Evolutionary conservation across 331 rosid species (phyloP).

Genomic region (Quercus phellos): DNA sequence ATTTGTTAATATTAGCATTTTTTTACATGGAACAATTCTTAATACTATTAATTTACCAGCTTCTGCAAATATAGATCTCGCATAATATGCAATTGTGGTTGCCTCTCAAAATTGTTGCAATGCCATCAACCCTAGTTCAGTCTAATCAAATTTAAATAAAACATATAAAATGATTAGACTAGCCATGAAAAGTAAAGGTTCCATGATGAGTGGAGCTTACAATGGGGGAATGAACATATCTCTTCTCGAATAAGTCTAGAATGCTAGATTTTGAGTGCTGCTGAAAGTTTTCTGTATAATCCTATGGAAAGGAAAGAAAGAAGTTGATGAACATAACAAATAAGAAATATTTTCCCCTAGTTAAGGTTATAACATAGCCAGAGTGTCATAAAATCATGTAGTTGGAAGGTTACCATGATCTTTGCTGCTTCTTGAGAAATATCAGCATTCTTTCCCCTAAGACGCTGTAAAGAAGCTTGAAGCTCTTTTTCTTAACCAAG

Average conservation of each 20-base stretch:
- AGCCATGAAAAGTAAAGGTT: background rate
- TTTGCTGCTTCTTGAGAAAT: slow-evolving; percentile 62
- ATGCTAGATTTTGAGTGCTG: slow-evolving; percentile 46
- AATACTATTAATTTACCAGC: slow-evolving; percentile 43
- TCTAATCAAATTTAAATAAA: slow-evolving; percentile 33
- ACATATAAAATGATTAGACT: background rate
- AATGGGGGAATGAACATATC: slow-evolving; percentile 59
- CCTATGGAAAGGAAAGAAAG: slow-evolving; percentile 19
- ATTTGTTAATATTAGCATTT: background rate
- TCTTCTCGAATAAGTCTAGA: slow-evolving; percentile 54
- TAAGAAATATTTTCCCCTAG: background rate
- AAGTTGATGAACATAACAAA: background rate
- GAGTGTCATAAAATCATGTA: background rate
- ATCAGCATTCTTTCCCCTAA: slow-evolving; percentile 57
- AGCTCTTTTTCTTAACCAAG: slow-evolving; percentile 42
- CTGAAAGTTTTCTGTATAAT: slow-evolving; percentile 15
- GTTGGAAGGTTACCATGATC: slow-evolving; percentile 40
- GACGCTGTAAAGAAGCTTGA: slow-evolving; percentile 56
- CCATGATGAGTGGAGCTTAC: slow-evolving; percentile 36
- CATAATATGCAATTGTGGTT: slow-evolving; percentile 61
- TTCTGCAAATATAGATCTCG: slow-evolving; percentile 61
- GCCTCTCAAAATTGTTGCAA: slow-evolving; percentile 81
- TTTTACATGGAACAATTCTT: background rate
- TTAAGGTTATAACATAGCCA: slow-evolving; percentile 4
- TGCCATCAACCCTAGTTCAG: slow-evolving; percentile 79